A percentile compares a stretch with the other conserved stretches of the same genome.
phyloP scores from a whole-genome alignment of 176 grass and related monocot genomes.

The Eragrostis curvula region DNA sequence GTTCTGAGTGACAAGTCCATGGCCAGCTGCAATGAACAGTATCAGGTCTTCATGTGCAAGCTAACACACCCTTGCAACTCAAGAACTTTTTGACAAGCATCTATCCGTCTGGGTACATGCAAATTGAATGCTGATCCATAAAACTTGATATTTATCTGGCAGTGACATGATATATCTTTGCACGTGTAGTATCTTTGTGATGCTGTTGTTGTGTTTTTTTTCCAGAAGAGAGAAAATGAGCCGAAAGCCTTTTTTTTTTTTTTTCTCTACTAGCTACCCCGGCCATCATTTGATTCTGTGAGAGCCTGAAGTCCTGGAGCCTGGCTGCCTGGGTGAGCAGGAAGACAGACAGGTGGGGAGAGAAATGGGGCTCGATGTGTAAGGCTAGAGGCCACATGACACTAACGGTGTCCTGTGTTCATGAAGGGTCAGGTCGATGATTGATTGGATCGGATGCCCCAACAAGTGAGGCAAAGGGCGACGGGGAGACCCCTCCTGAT shows the following conservation, averaged over 20 bases:
- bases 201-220: no score
- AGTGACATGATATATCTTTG: background rate
- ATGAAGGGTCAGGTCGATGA: slow-evolving; percentile 25
- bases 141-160: background rate
- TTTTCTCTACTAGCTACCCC: background rate
- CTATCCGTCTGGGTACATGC: background rate
- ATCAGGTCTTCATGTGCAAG: slow-evolving; percentile 30
- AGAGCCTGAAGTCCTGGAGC: background rate
- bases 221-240: background rate
- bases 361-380: background rate
- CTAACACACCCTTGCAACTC: background rate
- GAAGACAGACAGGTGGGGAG: background rate
- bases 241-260: background rate
- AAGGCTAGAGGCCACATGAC: slow-evolving; percentile 30
- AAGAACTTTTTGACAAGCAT: background rate
- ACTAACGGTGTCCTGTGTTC: background rate
- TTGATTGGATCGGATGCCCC: slow-evolving; percentile 39
- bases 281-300: background rate
- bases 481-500: background rate
- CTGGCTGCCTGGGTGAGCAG: background rate
- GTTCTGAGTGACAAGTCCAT: slow-evolving; percentile 33
- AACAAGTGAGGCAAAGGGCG: slow-evolving; percentile 21
- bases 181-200: background rate
- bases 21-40: slow-evolving; percentile 1
- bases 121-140: slow-evolving; percentile 9